Evolutionary conservation across 257 asterid species (phyloP).

Genomic region (Echites panduratus): DNA sequence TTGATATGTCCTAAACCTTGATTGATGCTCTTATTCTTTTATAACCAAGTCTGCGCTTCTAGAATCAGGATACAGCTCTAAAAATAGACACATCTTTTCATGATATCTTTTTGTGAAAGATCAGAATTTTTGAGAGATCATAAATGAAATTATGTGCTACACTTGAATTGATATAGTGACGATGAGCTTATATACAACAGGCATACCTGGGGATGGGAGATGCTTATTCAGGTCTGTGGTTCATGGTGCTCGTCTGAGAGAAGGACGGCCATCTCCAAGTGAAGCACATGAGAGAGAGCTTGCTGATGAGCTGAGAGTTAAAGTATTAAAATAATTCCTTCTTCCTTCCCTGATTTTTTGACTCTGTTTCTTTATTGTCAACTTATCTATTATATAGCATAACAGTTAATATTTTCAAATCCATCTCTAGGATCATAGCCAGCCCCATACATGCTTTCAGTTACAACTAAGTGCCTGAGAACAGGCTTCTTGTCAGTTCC

Average conservation of each 20-base stretch:
- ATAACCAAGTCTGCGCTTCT: too few relatives aligned
- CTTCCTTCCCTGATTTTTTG: too few relatives aligned
- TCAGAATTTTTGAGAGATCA: background rate
- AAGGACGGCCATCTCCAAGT: slow-evolving; percentile 54
- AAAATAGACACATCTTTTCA: background rate
- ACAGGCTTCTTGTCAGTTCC: background rate
- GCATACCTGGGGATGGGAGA: slow-evolving; percentile 78
- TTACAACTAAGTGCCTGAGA: background rate
- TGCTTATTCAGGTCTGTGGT: slow-evolving; percentile 72
- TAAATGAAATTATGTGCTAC: background rate
- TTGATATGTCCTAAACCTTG: background rate
- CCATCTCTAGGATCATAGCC: background rate
- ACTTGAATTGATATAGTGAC: background rate
- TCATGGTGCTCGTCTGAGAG: slow-evolving; percentile 58
- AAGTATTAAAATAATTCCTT: slow-evolving; percentile 24
- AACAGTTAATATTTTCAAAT: background rate
- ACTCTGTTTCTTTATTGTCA: background rate
- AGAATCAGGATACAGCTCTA: too few relatives aligned
- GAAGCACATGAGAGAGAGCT: slow-evolving; percentile 53
- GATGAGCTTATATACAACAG: slow-evolving; percentile 26
- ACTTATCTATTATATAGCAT: background rate
- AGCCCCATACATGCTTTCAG: background rate
- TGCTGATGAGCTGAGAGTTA: slow-evolving; percentile 69
- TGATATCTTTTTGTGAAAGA: background rate
- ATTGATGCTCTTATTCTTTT: too few relatives aligned